Base-by-base conservation (phyloP, 2,329 filamentous ascomycete genomes). In the Colletotrichum cordylinicola region DNA sequence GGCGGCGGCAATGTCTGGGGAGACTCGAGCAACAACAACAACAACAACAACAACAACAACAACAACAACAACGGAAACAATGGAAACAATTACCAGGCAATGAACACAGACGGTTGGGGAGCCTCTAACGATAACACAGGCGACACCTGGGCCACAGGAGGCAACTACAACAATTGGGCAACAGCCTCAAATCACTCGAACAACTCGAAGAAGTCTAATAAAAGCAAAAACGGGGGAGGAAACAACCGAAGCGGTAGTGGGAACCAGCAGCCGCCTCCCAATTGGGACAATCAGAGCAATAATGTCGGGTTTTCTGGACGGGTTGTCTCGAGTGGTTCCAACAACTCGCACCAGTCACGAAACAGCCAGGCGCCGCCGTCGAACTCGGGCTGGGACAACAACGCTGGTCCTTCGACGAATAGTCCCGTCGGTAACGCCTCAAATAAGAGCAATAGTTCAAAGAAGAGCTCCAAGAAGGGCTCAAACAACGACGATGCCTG, bases 361-460 rank as follows among this genome's bases (percentile, higher is more conserved):
- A 67, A 73, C 35, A 69, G 31, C 6, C 60, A 66, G 18, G 55
- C 35, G 12, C 29, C 71, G 9, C 67, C 74, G 13, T 64, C 58
- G 5, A 73, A 74, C 66, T 66, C 39, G 21, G 69, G 69, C 16
- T 77, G 76, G 76, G 76, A 77, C 29, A 78, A 73, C 48, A 78
- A 78, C 33, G 66, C 68, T 21, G 77, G 76, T 16, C 76, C 77
- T 15, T 77, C 61, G 16, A 76, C 64, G 56, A 72, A 72, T 33
- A 66, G 58, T 29, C 61, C 58, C n/a, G 35, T 73, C n/a, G 73
- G 56, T 18, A 43, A 69, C 37, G 31, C 31, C 16, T 67, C 67
- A 13, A 72, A 70, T n/a, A 77, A 75, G 18, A 62, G 66, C 58
- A 69, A 69, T 10, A 67, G 75, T 29, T 72, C 70, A 5, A 74